Conservation (phyloP, 208 protist genomes). For the Perkinsela sp. region DNA sequence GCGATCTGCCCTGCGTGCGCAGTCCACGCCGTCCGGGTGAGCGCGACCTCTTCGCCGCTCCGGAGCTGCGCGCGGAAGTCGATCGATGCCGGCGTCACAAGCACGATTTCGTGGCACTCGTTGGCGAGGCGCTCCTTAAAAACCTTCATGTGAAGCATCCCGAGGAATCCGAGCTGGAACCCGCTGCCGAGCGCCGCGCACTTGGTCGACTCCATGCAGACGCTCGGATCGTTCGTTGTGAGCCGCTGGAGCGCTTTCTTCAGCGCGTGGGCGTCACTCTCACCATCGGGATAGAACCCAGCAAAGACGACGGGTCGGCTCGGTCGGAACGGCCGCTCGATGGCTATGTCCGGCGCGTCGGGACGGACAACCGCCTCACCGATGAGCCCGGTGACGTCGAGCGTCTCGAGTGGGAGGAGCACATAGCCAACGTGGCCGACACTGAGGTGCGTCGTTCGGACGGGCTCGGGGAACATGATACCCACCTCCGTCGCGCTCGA, state of each 20-base stretch:
- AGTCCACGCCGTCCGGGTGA: not conserved
- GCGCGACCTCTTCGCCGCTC: not conserved
- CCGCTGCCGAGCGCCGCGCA: conserved; percentile 63
- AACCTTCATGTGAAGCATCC: conserved; percentile 90
- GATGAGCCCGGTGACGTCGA: conserved; percentile 51
- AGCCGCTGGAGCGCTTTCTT: conserved; percentile 64
- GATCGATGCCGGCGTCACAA: conserved; percentile 75
- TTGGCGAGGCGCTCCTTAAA: conserved; percentile 73
- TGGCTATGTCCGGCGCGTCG: conserved; percentile 6
- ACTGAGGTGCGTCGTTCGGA: conserved; percentile 25
- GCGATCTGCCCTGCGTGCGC: not conserved
- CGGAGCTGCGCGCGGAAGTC: conserved; percentile 16
- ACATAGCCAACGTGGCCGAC: conserved; percentile 85
- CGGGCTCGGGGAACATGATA: conserved; percentile 66
- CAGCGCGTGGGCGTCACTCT: conserved; percentile 39
- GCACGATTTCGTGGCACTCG: conserved; percentile 63
- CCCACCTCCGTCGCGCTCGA: conserved; percentile 72
- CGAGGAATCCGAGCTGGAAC: conserved; percentile 83
- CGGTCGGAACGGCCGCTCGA: conserved; percentile 28
- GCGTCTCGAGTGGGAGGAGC: conserved; percentile 31
- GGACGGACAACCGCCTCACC: conserved; percentile 73
- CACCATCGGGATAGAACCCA: conserved; percentile 76
- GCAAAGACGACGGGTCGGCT: conserved; percentile 75
- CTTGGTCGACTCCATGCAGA: conserved; percentile 42
- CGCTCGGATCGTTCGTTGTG: conserved; percentile 71